Conservation (phyloP, 23 red algal species). For the Cyanidium caldarium region DNA sequence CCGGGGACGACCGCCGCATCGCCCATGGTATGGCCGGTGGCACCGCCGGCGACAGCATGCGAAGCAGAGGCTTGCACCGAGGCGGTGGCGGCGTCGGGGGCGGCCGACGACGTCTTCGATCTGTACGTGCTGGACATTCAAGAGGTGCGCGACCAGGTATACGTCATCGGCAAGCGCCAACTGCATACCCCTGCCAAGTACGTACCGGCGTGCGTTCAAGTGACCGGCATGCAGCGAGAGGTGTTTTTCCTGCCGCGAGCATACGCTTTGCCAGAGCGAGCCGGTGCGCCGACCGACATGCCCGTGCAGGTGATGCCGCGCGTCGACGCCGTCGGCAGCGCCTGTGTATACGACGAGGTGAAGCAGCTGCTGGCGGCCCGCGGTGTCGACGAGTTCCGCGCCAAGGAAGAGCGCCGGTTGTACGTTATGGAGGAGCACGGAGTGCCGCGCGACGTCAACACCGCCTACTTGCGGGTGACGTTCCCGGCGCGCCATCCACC, state of each 20-base stretch:
- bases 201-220: conserved; percentile 36
- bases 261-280: background rate
- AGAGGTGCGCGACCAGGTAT: conserved; percentile 58
- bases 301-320: background rate
- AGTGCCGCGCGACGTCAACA: conserved; percentile 18
- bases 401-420: conserved; percentile 30
- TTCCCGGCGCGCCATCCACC: conserved; percentile 27
- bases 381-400: conserved; percentile 20
- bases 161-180: conserved; percentile 47
- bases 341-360: conserved; percentile 32
- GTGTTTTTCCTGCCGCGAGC: conserved; percentile 59
- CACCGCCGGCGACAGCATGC: background rate
- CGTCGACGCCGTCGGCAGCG: conserved; percentile 9
- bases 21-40: background rate
- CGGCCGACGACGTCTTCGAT: conserved; percentile 24
- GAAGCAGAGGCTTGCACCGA: background rate
- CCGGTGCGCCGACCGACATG: background rate
- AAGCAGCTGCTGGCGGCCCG: conserved; percentile 11
- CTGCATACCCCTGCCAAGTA: background rate
- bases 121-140: conserved; percentile 77
- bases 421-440: conserved; percentile 32
- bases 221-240: conserved; percentile 47
- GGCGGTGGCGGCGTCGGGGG: background rate
- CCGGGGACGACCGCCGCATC: background rate
- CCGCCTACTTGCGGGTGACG: conserved; percentile 70